These are phyloP conservation scores for Metschnikowia aberdeeniae DNA, from an alignment of 805 yeast species.

Conservation along the genomic window DNA sequence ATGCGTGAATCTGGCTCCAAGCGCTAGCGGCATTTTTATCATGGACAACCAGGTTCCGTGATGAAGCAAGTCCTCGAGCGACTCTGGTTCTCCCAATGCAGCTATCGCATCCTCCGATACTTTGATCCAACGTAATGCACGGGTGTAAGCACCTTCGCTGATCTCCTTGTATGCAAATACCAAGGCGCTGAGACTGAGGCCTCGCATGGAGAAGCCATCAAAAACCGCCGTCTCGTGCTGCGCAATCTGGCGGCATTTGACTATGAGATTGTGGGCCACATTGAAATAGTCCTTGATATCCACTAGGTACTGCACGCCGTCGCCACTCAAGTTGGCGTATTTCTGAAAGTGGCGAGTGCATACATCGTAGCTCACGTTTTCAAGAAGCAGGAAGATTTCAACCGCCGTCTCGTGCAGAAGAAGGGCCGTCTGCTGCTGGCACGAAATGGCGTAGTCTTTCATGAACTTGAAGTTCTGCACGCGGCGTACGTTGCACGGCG, in stretches of 20 bases:
- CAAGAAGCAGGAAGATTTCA: conserved; percentile 3
- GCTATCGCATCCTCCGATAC: conserved; percentile 6
- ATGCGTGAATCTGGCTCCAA: conserved; percentile 2
- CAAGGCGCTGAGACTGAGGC: conserved; percentile 7
- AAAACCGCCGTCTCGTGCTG: conserved; percentile 1
- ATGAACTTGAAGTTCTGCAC: conserved; percentile 9
- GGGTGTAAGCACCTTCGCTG: conserved; percentile 4
- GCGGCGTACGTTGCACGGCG: conserved; percentile 7
- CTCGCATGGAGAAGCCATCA: conserved; percentile 8
- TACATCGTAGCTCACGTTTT: conserved; percentile 3
- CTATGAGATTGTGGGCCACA: conserved; percentile 9
- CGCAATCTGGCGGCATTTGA: conserved; percentile 4
- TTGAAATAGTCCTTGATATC: conserved; percentile 12
- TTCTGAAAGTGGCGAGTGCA: conserved; percentile 7
- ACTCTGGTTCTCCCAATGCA: conserved; percentile 7
- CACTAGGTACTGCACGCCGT: conserved; percentile 11
- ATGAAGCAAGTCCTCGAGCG: conserved; percentile 11
- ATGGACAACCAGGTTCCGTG: conserved; percentile 11
- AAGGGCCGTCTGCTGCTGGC: conserved; percentile 5
- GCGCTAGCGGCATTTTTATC: conserved; percentile 8
- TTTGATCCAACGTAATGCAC: conserved; percentile 8
- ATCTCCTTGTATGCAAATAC: conserved; percentile 9
- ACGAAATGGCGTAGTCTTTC: conserved; percentile 4
- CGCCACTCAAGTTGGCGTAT: conserved; percentile 8
- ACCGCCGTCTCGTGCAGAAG: conserved; percentile 4